Conservation (phyloP, 2,329 filamentous ascomycete genomes). For the Trichoderma afroharzianum region DNA sequence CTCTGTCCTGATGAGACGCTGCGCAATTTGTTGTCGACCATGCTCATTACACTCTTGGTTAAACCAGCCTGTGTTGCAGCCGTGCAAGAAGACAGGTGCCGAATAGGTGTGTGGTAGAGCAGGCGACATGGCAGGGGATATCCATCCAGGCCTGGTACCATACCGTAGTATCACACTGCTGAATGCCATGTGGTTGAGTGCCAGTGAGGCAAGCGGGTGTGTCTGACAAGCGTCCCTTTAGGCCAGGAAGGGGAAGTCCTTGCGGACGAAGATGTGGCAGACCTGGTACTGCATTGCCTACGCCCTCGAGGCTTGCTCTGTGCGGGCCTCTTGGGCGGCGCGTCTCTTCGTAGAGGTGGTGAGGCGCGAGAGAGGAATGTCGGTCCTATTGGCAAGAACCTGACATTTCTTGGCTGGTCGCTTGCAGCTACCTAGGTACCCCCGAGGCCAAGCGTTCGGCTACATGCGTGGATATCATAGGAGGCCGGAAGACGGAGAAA, state of each 20-base stretch:
- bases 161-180: neutral
- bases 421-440: neutral
- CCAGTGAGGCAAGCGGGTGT: slow-evolving; percentile 8
- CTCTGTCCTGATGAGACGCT: neutral
- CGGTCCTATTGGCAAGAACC: neutral
- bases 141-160: slow-evolving; percentile 1
- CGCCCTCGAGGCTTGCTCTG: neutral
- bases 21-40: neutral
- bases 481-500: neutral
- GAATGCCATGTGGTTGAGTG: slow-evolving; percentile 16
- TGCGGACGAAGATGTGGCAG: slow-evolving; percentile 8
- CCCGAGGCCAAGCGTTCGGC: neutral
- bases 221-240: slow-evolving; percentile 9
- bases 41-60: neutral
- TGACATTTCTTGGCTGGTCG: neutral
- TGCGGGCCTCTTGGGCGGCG: neutral
- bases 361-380: slow-evolving; percentile 4
- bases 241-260: slow-evolving; percentile 15
- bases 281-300: neutral
- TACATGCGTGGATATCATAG: neutral
- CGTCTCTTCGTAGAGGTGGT: neutral
- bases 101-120: neutral
- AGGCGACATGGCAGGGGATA: slow-evolving; percentile 6
- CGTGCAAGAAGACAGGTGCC: neutral
- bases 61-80: neutral